Evolutionary conservation across 371 early-diverging fungal species (phyloP), one percentile per base, ranked within the genome.

Genomic region (Mucor racemosus): DNA sequence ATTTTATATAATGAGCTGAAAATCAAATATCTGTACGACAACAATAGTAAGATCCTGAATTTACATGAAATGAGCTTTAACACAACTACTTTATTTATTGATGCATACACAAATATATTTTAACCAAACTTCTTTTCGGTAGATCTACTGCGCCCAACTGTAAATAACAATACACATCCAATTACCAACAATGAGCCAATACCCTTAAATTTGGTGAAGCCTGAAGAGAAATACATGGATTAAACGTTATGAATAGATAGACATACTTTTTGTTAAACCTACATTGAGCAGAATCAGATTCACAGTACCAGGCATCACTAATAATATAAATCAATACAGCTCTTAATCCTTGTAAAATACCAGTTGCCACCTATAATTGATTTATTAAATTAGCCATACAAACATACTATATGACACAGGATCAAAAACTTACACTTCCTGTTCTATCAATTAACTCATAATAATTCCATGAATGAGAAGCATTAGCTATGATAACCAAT

Each of bases 301-400:
- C 62, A 76, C 93, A 93, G 72, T 84, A 93, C 76, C 90, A 81
- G 9, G 77, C 64, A 68, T 90, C 88, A 66, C 88, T 88, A 48
- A 92, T 71, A 10, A 76, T 85, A 77, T 92, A 91, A 4, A 93
- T 90, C 41, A 89, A 61, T 31, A 92, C 88, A 1, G 93, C 91
- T 35, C 92, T 77, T 15, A 93, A 62, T 0, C 90, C 90, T 76
- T 91, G 90, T 58, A 93, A 66, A 62, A 92, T 85, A 17, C 92
- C 89, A 14, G 84, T 84, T 0, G 89, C 87, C 6, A 92, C 90
- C 1, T 92, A 90, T 15, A 9, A 9, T 38, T 38, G 38, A 38
- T 38, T 38, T 11, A 38, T 91, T 76, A 17, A 0, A 88, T 89
- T 75, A 90, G 88, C 57, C 90, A 64, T 48, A 89, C 19, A 38